Base-by-base conservation (phyloP, 352 stramenopile species). In the Globisporangium canariense region DNA sequence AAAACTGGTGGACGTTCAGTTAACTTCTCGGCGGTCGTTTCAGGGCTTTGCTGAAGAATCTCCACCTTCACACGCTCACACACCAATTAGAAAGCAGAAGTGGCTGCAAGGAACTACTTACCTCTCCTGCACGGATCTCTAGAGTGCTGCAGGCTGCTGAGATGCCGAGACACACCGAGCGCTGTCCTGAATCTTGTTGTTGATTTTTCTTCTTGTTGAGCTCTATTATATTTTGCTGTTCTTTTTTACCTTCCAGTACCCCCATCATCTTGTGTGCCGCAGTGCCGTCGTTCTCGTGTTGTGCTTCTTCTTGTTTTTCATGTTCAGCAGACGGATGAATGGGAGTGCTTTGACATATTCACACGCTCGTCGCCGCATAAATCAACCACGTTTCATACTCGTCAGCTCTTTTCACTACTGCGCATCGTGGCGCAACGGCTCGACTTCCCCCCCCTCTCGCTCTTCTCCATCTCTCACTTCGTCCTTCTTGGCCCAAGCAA, bases 401-500 rank as follows among this genome's bases (percentile, higher is more conserved):
- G 16, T 54, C 43, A n/a, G 41, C 6, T 49, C 43, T 58, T 45
- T 18, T 10, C 52, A 58, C 51, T 41, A 43, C 11, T 28, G 36
- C 51, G 18, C 51, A 45, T 28, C 43, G 51, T 30, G 51, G 16
- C 50, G 41, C 40, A 30, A 49, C 57, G 28, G 43, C 43, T 63
- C 11, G 28, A 38, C 16, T 41, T 57, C 16, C 16, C 56, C 46
- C n/a, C 38, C 28, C 13, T 40, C 32, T 46, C 32, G n/a, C 25
- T 40, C 38, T 32, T 40, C 38, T 45, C 32, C 30, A 52, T 43
- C 50, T 50, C 40, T 59, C 41, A 55, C 53, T 43, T 66, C 59
- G n/a, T 58, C 49, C 49, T 60, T 54, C 52, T 45, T 60, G 51
- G 60, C 60, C 34, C 60, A 52, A 66, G 60, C 60, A 66, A 66